Evolutionary conservation across 352 stramenopile genomes (phyloP).

Genomic region (Pythium myriotylum): DNA sequence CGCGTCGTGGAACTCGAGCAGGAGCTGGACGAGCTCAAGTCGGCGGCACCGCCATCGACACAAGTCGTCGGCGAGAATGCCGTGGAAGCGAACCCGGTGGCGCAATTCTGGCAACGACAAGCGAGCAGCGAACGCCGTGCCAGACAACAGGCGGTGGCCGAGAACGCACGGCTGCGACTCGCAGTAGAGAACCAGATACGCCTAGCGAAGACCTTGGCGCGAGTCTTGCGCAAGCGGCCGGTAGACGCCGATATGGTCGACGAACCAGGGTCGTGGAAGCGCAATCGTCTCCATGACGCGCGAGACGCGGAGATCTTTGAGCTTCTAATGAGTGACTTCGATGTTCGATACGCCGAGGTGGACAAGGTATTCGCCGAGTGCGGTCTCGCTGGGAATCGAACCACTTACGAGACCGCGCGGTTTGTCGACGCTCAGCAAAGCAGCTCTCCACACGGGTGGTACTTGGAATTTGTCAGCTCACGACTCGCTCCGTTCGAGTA

Average conservation of each 20-base stretch:
- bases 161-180: slow-evolving; percentile 14
- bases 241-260: background rate
- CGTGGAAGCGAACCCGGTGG: background rate
- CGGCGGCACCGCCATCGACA: background rate
- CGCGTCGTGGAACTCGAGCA: slow-evolving; percentile 10
- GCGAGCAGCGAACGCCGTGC: slow-evolving; percentile 2
- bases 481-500: slow-evolving; percentile 9
- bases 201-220: slow-evolving; percentile 1
- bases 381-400: background rate
- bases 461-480: slow-evolving; percentile 9
- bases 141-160: background rate
- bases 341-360: background rate
- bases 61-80: background rate
- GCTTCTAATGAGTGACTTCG: background rate
- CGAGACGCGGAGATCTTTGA: slow-evolving; percentile 3
- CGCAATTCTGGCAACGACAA: slow-evolving; percentile 7
- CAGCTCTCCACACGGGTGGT: background rate
- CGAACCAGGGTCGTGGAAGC: background rate
- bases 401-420: background rate
- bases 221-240: slow-evolving; percentile 14
- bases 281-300: background rate
- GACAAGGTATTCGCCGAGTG: background rate
- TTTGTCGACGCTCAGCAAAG: background rate
- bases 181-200: slow-evolving; percentile 12
- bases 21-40: background rate